Base-by-base conservation (phyloP, 2,329 filamentous ascomycete species). In the Hyphodiscus sp. region DNA sequence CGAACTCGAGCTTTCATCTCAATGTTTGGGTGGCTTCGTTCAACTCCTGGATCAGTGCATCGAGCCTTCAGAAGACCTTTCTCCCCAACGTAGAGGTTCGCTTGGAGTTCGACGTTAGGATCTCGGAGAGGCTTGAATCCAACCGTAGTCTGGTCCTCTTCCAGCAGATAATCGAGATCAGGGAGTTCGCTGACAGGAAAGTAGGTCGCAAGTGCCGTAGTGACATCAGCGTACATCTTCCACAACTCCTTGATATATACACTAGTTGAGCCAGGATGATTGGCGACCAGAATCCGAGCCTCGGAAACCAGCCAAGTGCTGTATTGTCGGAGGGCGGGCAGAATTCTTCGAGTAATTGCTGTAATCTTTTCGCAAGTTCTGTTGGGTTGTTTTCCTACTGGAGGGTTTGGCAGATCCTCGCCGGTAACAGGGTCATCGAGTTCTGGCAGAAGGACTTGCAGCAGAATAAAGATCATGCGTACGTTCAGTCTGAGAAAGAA, bases 401-500 rank as follows among this genome's bases (percentile, higher is more conserved):
- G 67, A 43, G 71, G 74, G 30, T 68, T 65, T 16, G 78, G 75
- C 52, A 80, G 74, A 20, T 73, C 71, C 46, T 64, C 61, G 4
- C 62, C 65, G 45, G 45, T 54, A 15, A 52, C 45, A 29, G 55
- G 49, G 67, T 82, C 76, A 52, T 83, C 79, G 2, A 95, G 75
- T 61, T 90, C 85, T n/a, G 81, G 77, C 58, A 85, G 76, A 38
- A 95, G 74, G 26, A 86, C 74, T 50, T 86, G 83, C 45, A 91
- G 79, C 30, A 96, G 75, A 0, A 81, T 80, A 52, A 85, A 81
- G 63, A 95, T 86, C 10, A 86, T 89, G 49, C 86, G 86, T 47
- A 90, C 75, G 64, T 95, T 96, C 57, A 95, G 80, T 20, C 85
- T 79, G 45, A 95, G 75, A 55, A 88, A 83, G 63, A 86, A 91